Conservation (phyloP, 306 rosid species). For the Trichosanthes cucumerina region DNA sequence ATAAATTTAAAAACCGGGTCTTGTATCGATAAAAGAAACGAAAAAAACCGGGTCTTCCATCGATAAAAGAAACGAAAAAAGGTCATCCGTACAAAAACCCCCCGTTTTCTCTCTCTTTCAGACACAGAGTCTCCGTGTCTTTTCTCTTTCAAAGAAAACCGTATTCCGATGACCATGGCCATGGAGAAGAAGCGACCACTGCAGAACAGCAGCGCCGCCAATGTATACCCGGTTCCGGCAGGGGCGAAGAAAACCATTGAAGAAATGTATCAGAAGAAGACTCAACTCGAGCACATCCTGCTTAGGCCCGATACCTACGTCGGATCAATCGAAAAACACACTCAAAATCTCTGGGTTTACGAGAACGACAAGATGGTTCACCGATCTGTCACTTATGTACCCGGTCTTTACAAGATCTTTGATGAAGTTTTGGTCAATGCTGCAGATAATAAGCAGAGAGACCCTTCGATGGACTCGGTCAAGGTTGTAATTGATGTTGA, state of each 20-base stretch:
- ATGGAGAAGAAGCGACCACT: slow-evolving; percentile 46
- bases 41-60: too few species aligned
- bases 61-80: too few species aligned
- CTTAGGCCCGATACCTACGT: slow-evolving; percentile 89
- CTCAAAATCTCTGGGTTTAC: slow-evolving; percentile 69
- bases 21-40: too few species aligned
- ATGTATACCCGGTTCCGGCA: slow-evolving; percentile 21
- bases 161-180: slow-evolving; percentile 30
- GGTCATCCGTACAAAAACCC: too few species aligned
- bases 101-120: too few species aligned
- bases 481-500: slow-evolving; percentile 54
- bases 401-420: slow-evolving; percentile 85
- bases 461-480: slow-evolving; percentile 53
- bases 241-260: slow-evolving; percentile 45
- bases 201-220: slow-evolving; percentile 46
- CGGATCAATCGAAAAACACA: slow-evolving; percentile 80
- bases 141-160: neutral
- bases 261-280: slow-evolving; percentile 75
- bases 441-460: slow-evolving; percentile 89
- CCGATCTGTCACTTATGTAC: slow-evolving; percentile 62
- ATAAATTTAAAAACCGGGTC: too few species aligned
- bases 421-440: slow-evolving; percentile 94
- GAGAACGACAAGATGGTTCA: slow-evolving; percentile 52
- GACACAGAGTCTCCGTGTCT: slow-evolving; percentile 9
- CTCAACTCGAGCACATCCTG: slow-evolving; percentile 87